Base-by-base conservation (phyloP, 2,329 filamentous ascomycete genomes). In the Neurospora crassa region DNA sequence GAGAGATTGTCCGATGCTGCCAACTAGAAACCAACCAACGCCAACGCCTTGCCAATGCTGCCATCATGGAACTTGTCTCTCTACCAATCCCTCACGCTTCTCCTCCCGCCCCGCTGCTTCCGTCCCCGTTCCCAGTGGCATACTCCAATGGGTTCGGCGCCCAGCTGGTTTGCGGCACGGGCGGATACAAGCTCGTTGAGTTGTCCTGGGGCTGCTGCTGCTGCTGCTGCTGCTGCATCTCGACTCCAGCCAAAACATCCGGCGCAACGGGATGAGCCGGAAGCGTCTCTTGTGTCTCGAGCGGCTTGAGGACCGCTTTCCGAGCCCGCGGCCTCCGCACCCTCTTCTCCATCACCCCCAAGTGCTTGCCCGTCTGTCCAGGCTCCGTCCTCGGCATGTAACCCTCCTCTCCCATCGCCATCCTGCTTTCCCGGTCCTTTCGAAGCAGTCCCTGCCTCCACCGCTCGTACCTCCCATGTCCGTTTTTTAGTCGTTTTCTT, bases 401-500 rank as follows among this genome's bases (percentile, higher is more conserved):
- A 40, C 70, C 69, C 67, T 74, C 71, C 5, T 73, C 73, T 7
- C 71, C 71, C 24, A 41, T 73, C 69, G 24, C 69, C 69, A 29
- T 73, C 72, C 43, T 70, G 71, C 69, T 69, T 70, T 45, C 71
- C 68, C 71, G 72, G 71, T 74, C 72, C 29, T 63, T 41, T 72
- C 68, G 40, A 16, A 40, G 59, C 40, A 37, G 40, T 67, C 18
- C 74, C 37, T 74, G 73, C 37, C 76, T 69, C 70, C 73, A 75
- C 40, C 73, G 72, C 43, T 74, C 67, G 43, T 75, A 75, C 59
- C 78, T 71, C 24, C 71, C 74, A 47, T 76, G 72, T 47, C 78
- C 78, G 10, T 75, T 74, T 42, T 75, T 74, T 41, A 76, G 71
- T 72, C 78, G 78, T 67, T 76, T 75, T 59, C 77, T 74, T 40